These are phyloP conservation scores for Solanum chaucha DNA, from an alignment of 257 asterid genomes.

Conservation along the genomic window DNA sequence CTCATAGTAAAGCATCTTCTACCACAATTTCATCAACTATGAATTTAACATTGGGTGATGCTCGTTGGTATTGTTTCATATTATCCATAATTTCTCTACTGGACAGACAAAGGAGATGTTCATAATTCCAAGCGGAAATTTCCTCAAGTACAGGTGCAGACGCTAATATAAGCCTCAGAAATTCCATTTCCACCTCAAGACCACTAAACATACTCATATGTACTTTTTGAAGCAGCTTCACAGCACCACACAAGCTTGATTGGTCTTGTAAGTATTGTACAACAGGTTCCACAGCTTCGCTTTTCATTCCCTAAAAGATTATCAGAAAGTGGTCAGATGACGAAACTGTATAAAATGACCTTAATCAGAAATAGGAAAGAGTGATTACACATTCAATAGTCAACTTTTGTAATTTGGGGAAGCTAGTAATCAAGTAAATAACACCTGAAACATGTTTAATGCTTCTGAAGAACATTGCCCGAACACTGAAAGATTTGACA, in stretches of 20 bases:
- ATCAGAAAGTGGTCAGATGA: neutral
- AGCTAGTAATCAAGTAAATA: neutral
- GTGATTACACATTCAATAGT: neutral
- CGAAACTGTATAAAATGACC: neutral
- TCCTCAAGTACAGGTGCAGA: neutral
- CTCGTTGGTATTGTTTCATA: neutral
- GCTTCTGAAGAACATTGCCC: neutral
- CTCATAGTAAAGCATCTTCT: neutral
- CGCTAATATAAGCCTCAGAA: neutral
- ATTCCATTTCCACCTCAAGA: neutral
- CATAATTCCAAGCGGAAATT: neutral
- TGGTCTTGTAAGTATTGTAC: neutral
- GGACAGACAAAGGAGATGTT: neutral
- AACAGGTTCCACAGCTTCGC: neutral
- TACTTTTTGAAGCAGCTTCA: neutral
- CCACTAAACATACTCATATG: neutral
- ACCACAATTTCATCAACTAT: neutral
- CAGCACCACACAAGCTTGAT: neutral
- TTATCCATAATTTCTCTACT: neutral
- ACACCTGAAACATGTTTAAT: neutral
- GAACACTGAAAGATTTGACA: neutral
- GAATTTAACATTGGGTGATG: neutral
- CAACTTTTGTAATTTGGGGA: neutral
- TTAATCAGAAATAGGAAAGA: neutral
- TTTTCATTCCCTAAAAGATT: neutral